phyloP scores from a whole-genome alignment of 352 stramenopile genomes.

The Phytophthora fragariae region DNA sequence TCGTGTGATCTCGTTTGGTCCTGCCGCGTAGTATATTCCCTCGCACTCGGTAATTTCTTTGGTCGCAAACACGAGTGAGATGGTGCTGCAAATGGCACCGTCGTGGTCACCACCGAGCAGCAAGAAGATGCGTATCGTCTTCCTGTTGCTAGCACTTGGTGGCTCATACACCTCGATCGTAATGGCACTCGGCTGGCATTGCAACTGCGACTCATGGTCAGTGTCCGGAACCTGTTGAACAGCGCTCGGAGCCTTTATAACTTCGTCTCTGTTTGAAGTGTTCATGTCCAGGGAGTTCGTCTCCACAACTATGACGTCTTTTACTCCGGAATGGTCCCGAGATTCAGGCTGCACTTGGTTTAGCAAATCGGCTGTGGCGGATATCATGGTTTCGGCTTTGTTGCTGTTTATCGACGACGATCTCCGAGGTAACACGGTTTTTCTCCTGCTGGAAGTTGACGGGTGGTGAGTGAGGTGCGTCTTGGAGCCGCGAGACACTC shows the following conservation, averaged over 20 bases:
- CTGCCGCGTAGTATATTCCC: conserved; percentile 34
- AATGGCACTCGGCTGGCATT: conserved; percentile 2
- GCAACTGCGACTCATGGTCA: background rate
- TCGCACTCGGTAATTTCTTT: conserved; percentile 34
- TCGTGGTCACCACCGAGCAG: conserved; percentile 51
- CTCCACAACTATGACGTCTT: background rate
- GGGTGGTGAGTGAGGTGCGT: background rate
- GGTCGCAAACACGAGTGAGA: conserved; percentile 29
- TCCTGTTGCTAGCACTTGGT: conserved; percentile 4
- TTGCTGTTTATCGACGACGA: conserved; percentile 8
- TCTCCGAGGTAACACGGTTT: background rate
- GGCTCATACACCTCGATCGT: conserved; percentile 10
- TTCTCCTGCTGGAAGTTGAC: conserved; percentile 14
- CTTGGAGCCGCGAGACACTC: conserved; percentile 1
- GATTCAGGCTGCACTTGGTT: background rate
- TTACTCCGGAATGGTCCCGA: background rate
- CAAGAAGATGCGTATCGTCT: conserved; percentile 36
- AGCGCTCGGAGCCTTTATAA: background rate
- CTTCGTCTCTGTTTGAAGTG: background rate
- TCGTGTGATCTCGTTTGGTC: conserved; percentile 21
- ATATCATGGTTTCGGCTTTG: background rate
- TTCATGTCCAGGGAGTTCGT: background rate
- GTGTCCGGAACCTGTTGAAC: background rate
- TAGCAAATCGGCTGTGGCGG: background rate
- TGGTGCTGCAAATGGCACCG: conserved; percentile 40